Evolutionary conservation across 768 basidiomycete species (phyloP).

Genomic region (Suillus occidentalis): DNA sequence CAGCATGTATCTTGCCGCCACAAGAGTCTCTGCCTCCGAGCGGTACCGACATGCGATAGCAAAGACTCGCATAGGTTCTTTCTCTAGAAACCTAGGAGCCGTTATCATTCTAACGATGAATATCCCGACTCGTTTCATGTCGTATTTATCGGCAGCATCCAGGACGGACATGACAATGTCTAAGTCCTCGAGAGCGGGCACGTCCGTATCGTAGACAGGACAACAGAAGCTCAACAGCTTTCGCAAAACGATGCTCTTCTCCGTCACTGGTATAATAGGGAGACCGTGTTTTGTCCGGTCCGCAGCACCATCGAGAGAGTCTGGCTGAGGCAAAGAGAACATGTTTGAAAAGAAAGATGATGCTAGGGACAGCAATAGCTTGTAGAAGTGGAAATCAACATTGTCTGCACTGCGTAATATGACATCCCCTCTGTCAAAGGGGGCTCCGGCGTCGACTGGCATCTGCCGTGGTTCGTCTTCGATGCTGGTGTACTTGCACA

Average conservation of each 20-base stretch:
- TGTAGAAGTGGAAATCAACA: constrained; percentile 53
- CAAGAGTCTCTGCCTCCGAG: constrained; percentile 32
- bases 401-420: constrained; percentile 55
- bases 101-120: constrained; percentile 33
- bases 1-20: constrained; percentile 40
- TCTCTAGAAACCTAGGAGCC: constrained; percentile 32
- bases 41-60: constrained; percentile 39
- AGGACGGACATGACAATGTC: constrained; percentile 43
- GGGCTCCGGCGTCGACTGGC: constrained; percentile 33
- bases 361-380: constrained; percentile 51
- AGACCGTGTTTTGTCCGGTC: constrained; percentile 34
- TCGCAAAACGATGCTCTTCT: constrained; percentile 41
- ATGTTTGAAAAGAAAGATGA: constrained; percentile 60
- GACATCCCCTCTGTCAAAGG: constrained; percentile 56
- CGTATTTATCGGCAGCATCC: constrained; percentile 50
- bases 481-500: background rate
- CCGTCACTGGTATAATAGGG: constrained; percentile 48
- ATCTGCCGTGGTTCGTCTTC: constrained; percentile 10
- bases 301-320: constrained; percentile 24
- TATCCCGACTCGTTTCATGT: constrained; percentile 46
- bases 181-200: constrained; percentile 36
- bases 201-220: constrained; percentile 41
- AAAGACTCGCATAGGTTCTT: constrained; percentile 37
- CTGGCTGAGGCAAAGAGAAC: constrained; percentile 51
- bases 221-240: constrained; percentile 49